A percentile compares a stretch with the other conserved stretches of the same genome.
Evolutionary conservation across 139 green algal genomes (phyloP).

Genomic region (Chlamydomonas schloesseri): DNA sequence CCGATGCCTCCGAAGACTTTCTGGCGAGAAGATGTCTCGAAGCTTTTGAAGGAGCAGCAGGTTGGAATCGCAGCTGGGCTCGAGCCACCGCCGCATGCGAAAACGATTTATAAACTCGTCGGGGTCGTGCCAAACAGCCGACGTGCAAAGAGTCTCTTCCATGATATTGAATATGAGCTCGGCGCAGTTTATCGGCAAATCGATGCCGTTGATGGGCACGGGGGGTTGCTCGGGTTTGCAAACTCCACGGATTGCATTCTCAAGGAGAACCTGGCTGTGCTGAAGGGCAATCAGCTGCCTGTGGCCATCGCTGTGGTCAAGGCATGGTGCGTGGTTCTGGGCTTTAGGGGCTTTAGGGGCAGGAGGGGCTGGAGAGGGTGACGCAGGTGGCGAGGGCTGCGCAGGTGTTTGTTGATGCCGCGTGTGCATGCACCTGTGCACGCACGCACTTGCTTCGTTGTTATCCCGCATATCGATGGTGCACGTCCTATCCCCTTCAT

Average conservation of each 20-base stretch:
- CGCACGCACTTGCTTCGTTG: too few relatives aligned
- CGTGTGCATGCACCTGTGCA: too few relatives aligned
- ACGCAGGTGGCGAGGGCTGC: too few relatives aligned
- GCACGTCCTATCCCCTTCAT: too few relatives aligned
- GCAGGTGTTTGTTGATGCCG: too few relatives aligned
- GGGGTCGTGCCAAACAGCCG: not conserved
- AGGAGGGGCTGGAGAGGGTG: too few relatives aligned
- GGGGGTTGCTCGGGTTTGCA: not conserved
- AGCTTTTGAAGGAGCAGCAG: not conserved
- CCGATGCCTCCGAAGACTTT: not conserved
- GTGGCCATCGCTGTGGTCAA: not conserved
- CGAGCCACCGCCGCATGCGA: not conserved
- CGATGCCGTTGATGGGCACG: not conserved
- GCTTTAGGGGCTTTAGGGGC: too few relatives aligned
- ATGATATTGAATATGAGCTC: not conserved
- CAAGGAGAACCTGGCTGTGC: not conserved
- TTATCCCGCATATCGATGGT: too few relatives aligned
- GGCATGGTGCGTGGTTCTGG: not conserved
- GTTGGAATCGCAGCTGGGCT: not conserved
- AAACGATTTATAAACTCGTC: slow-evolving; percentile 1
- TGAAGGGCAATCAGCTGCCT: not conserved
- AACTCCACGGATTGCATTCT: not conserved
- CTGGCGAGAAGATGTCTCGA: too few relatives aligned
- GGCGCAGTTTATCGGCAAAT: not conserved
- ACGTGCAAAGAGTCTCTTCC: not conserved